phyloP scores from a whole-genome alignment of 208 protist genomes.

The Strigomonas oncopelti region DNA sequence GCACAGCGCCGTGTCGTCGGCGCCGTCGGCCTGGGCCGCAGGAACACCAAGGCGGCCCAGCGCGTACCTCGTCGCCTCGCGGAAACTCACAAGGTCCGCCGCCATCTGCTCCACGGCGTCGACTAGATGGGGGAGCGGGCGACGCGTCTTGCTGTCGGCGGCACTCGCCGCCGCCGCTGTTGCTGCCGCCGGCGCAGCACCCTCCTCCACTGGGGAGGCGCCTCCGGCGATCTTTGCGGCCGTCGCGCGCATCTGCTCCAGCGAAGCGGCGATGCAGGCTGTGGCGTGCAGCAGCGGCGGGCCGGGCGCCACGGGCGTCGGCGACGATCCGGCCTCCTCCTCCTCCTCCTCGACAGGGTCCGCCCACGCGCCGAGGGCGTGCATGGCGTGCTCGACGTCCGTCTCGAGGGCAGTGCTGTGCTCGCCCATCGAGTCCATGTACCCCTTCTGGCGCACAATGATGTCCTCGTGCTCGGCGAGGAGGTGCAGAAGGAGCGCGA shows the following conservation, averaged over 20 bases:
- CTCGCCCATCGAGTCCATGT: slow-evolving; percentile 2
- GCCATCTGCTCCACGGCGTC: background rate
- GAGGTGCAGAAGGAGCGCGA: slow-evolving; percentile 23
- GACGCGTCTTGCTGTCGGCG: too few relatives aligned
- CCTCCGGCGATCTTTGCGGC: too few relatives aligned
- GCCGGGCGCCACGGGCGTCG: background rate
- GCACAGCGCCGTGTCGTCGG: slow-evolving; percentile 6
- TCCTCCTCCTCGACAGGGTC: slow-evolving; percentile 16
- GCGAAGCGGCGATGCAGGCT: background rate
- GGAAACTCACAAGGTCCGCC: background rate
- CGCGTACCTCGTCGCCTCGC: background rate
- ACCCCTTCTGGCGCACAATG: slow-evolving; percentile 12
- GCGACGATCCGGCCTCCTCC: background rate
- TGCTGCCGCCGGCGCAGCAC: too few relatives aligned
- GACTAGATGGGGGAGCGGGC: background rate
- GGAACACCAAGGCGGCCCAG: background rate
- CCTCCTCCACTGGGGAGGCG: too few relatives aligned
- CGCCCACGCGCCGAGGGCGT: slow-evolving; percentile 5
- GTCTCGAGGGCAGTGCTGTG: slow-evolving; percentile 11
- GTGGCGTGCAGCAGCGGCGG: background rate
- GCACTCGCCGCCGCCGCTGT: too few relatives aligned
- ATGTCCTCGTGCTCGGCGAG: slow-evolving; percentile 14
- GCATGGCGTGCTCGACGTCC: slow-evolving; percentile 8
- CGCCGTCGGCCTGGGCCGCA: background rate
- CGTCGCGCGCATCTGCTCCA: background rate